Base-by-base conservation (phyloP, 257 asterid species). In the Catharanthus roseus region DNA sequence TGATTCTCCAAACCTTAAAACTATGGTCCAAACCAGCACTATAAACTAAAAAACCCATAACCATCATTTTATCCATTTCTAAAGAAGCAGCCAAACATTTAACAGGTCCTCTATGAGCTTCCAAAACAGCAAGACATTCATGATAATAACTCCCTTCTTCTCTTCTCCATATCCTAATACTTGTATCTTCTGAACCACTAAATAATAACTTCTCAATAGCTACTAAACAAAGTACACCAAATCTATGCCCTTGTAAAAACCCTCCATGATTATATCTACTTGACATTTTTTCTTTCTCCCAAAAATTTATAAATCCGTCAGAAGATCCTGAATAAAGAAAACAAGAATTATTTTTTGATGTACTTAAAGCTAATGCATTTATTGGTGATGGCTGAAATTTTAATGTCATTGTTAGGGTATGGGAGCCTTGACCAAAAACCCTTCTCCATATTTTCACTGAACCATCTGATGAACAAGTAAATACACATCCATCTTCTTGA, bases 171-270 rank as follows among this genome's bases (percentile, higher is more conserved):
- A 93, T 82, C 80, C 97, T 73, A 10, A 93, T 89, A 0, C 95
- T 93, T 12, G 97, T 87, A 31, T 93, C 98, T 80, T 93, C 98
- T 0, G 98, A 93, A 0, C 98, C 98, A 34, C 97, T 90, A 33
- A 93, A 90, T 6, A 93, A 44, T 42, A 90, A 47, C 53, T 86
- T 88, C 86, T 93, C 98, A 0, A 88, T 81, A 7, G 93, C 95
- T 1, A 72, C 93, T 10, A 90, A 70, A 19, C 96, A 93, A 0
- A 93, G 88, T 0, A 93, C 98, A 0, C 92, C 68, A 34, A 90
- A 93, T 2, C 97, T 69, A 65, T 93, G 98, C 0, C 98, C 97
- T 31, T 89, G 95, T 26, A 93, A 70, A 74, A 90, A 88, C 11
- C 98, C 98, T 4, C 96, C 98, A 33, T 93, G 97, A 67, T 89